Evolutionary conservation across 1,284 basidiomycete genomes (phyloP).

Genomic region (Calocybe gambosa): DNA sequence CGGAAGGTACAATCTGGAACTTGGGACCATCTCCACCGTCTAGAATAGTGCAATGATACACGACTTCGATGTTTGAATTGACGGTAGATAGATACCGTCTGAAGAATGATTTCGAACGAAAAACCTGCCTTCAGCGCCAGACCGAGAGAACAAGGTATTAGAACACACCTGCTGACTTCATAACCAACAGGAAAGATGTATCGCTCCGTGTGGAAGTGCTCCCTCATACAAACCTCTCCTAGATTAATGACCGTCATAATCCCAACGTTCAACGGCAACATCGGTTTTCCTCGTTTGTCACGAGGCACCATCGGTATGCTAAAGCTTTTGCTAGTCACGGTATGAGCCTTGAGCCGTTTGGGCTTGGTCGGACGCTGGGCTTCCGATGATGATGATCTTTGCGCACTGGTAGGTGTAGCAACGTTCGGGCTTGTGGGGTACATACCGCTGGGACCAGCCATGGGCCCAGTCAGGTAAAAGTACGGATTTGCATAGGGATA

Average conservation of each 20-base stretch:
- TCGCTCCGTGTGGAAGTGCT: conserved; percentile 77
- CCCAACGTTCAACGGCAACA: conserved; percentile 70
- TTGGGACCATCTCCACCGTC: conserved; percentile 78
- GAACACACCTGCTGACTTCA: conserved; percentile 63
- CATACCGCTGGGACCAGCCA: conserved; percentile 26
- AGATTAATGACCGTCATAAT: conserved; percentile 74
- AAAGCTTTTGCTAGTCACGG: conserved; percentile 65
- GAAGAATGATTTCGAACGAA: background rate
- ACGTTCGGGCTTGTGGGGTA: conserved; percentile 25
- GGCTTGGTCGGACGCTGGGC: conserved; percentile 39
- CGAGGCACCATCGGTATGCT: conserved; percentile 72
- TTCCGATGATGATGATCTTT: conserved; percentile 21
- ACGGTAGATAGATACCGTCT: conserved; percentile 74
- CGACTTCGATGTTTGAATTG: conserved; percentile 56
- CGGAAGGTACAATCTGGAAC: conserved; percentile 70
- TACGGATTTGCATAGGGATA: conserved; percentile 35
- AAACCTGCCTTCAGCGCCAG: background rate
- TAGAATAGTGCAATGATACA: conserved; percentile 76
- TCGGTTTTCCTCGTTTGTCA: conserved; percentile 58
- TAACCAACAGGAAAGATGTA: conserved; percentile 84
- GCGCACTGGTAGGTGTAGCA: conserved; percentile 17
- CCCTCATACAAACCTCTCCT: conserved; percentile 69
- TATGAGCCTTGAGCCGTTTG: conserved; percentile 72
- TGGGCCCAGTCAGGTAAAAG: conserved; percentile 30
- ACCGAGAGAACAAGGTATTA: no score